Evolutionary conservation across 345 rosid species (phyloP), one percentile per base, ranked within the genome.

Genomic region (Anacardium occidentale): DNA sequence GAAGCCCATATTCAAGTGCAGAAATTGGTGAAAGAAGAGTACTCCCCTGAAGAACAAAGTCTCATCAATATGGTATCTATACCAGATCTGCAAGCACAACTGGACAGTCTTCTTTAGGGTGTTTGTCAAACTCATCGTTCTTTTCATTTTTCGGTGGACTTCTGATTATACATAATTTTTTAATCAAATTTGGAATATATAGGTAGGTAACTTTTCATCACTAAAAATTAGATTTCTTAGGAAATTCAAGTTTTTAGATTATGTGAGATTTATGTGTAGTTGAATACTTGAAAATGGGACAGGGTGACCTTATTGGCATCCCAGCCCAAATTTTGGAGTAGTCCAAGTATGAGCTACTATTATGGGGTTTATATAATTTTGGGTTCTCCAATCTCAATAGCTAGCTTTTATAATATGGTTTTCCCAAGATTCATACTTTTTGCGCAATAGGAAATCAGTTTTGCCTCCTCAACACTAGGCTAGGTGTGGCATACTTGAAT

Each of bases 1-100:
- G 99, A 95, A 84, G 99, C 99, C 58, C 97, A 95, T 83, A 61
- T 84, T 15, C 98, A 95, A 78, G 87, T 95, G 25, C 90, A 82
- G 66, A 75, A 90, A 24, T 85, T 95, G 71, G 73, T 95, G 20
- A 88, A 78, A 80, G 79, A 82, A 0, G 99, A 95, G 80, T 95
- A 95, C 77, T 83, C 93, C 5, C 72, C 80, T 0, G 91, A 90
- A 83, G 98, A 95, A 62, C 90, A 87, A 79, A 80, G 72, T 81
- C 78, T 73, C 73, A 88, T 92, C 32, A 82, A 83, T 73, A 87
- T 92, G 95, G 82, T 85, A 17, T 68, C 91, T 50, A 79, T 89
- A 29, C 79, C 75, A 3, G 97, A 89, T 69, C 81, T 90, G 73
- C 89, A 95, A 79, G 78, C 87, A 56, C 89, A 90, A 76, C 98